Conservation (phyloP, 441 rosid species). For the Flueggea neowawraea region DNA sequence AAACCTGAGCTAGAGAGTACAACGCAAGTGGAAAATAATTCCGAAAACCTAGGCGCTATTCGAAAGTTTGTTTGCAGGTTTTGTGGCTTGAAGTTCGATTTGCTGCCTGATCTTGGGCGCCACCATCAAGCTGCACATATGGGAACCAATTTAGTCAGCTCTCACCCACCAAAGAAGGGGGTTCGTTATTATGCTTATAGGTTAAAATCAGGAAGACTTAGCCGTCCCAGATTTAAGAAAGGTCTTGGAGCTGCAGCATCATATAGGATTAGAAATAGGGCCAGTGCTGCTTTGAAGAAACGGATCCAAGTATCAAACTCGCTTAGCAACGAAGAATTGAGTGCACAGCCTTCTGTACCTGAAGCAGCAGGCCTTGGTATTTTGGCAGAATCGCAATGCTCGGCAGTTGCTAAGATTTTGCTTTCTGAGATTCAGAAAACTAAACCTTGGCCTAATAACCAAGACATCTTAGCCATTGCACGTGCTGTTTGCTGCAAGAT, state of each 20-base stretch:
- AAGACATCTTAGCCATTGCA: slow-evolving; percentile 76
- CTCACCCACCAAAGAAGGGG: slow-evolving; percentile 75
- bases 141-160: slow-evolving; percentile 55
- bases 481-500: slow-evolving; percentile 86
- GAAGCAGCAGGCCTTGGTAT: slow-evolving; percentile 43
- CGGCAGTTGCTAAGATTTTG: slow-evolving; percentile 68
- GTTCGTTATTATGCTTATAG: slow-evolving; percentile 65
- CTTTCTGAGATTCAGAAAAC: slow-evolving; percentile 70
- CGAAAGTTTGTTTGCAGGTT: slow-evolving; percentile 75
- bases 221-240: slow-evolving; percentile 85
- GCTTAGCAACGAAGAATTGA: slow-evolving; percentile 28
- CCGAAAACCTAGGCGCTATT: slow-evolving; percentile 40
- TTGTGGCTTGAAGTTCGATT: slow-evolving; percentile 89
- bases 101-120: slow-evolving; percentile 97
- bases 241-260: slow-evolving; percentile 67
- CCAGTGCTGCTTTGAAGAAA: slow-evolving; percentile 64
- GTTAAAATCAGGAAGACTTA: slow-evolving; percentile 91
- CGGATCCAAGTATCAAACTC: slow-evolving; percentile 67
- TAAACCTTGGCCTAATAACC: slow-evolving; percentile 87
- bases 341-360: slow-evolving; percentile 29
- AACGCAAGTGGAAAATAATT: slow-evolving; percentile 34
- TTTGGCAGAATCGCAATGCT: slow-evolving; percentile 64
- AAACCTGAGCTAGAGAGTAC: slow-evolving; percentile 38
- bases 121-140: slow-evolving; percentile 99
- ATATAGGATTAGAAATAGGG: slow-evolving; percentile 74